Evolutionary conservation across 441 rosid species (phyloP), one percentile per base, ranked within the genome.

Genomic region (Brassica hybrid): DNA sequence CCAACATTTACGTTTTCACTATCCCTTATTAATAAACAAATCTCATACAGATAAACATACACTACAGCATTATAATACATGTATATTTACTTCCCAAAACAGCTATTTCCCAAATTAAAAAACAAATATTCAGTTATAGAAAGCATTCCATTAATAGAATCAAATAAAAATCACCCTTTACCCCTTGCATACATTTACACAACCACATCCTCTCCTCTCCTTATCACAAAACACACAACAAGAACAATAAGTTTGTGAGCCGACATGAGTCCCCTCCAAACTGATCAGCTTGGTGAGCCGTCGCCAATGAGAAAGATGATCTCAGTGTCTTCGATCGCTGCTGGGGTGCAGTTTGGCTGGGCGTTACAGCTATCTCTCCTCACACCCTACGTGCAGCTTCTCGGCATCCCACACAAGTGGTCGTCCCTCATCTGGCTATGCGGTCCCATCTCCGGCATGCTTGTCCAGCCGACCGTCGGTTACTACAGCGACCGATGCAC

Each of bases 401-500:
- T 93, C 0, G 97, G 98, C 6, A 86, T 93, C 67, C 90, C 98
- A 13, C 94, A 94, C 76, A 78, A 83, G 11, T 92, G 96, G 97
- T 88, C 98, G 0, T 79, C 98, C 9, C 86, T 88, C 74, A 89
- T 94, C n/a, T 94, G 97, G 98, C 92, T 94, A 8, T 94, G 97
- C 16, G 98, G 92, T 58, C 78, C 73, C 4, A 41, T 75, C 52
- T 75, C 79, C 4, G 79, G 79, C 1, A 45, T 75, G 67, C 50
- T 94, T 1, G 98, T 94, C 32, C 96, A 92, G 70, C 98, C 98
- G 11, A 77, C 86, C 18, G 94, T 92, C 5, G 98, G 98, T 13
- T 92, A 85, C 80, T 80, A 86, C 75, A 88, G 92, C 64, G 97
- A 94, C 84, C 83, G 86, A 12, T 88, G 92, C 84, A 85, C 86